Evolutionary conservation across 768 basidiomycete genomes (phyloP).

Genomic region (Tremella mesenterica): DNA sequence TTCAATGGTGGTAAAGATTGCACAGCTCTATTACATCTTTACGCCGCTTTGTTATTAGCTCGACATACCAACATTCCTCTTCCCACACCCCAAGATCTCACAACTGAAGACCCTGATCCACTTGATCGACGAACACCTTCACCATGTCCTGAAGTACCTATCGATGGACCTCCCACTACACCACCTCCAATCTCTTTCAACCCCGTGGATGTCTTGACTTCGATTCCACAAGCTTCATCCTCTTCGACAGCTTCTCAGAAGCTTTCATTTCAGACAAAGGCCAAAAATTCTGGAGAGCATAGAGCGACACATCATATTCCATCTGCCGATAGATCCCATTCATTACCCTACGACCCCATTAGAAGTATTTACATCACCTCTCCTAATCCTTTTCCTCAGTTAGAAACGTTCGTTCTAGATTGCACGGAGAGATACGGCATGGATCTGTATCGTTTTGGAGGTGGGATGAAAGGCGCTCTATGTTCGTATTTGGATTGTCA

Average conservation of each 20-base stretch:
- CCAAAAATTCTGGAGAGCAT: not conserved
- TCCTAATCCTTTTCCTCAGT: conserved; percentile 71
- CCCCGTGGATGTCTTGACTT: not conserved
- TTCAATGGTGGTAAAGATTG: conserved; percentile 99
- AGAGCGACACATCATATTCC: conserved; percentile 49
- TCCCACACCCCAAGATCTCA: not conserved
- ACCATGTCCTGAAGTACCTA: not conserved
- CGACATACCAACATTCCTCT: conserved; percentile 10
- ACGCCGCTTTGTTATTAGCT: conserved; percentile 58
- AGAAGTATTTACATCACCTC: conserved; percentile 74
- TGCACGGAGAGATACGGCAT: conserved; percentile 60
- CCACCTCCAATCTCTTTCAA: conserved; percentile 13
- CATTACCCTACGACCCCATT: conserved; percentile 36
- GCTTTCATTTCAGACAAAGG: not conserved
- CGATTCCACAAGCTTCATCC: not conserved
- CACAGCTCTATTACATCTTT: conserved; percentile 81
- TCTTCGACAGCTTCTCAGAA: not conserved
- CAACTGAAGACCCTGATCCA: not conserved
- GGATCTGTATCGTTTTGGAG: conserved; percentile 59
- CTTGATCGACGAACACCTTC: conserved; percentile 1
- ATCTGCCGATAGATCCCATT: not conserved
- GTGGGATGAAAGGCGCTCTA: conserved; percentile 66
- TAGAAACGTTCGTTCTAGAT: conserved; percentile 74
- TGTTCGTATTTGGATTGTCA: conserved; percentile 57
- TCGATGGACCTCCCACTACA: not conserved